Conservation (phyloP, 345 rosid species). For the Citrus mangshanensis region DNA sequence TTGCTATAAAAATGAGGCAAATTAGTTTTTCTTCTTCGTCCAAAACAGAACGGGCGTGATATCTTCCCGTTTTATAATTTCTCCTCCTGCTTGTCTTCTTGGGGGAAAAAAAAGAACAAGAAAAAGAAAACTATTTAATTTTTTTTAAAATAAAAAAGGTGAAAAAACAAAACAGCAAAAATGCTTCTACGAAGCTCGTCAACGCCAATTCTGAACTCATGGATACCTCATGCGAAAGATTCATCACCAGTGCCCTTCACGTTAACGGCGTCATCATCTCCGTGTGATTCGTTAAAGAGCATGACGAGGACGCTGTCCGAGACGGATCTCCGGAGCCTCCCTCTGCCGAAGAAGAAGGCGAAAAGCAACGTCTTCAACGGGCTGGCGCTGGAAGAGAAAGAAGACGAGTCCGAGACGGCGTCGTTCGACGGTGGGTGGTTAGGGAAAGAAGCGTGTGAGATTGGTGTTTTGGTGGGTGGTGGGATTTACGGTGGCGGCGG, state of each 20-base stretch:
- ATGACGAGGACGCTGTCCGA: slow-evolving; percentile 60
- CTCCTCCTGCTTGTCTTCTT: not conserved
- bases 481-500: slow-evolving; percentile 48
- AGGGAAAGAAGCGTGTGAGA: slow-evolving; percentile 30
- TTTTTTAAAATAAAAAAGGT: not conserved
- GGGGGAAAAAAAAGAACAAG: too few species aligned
- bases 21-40: not conserved
- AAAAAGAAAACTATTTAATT: too few species aligned
- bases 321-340: slow-evolving; percentile 40
- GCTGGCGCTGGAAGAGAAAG: slow-evolving; percentile 34
- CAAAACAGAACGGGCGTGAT: not conserved
- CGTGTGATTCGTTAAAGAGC: slow-evolving; percentile 29
- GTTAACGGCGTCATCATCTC: slow-evolving; percentile 35
- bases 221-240: slow-evolving; percentile 49
- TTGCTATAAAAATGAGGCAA: slow-evolving; percentile 9
- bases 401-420: slow-evolving; percentile 24
- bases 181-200: slow-evolving; percentile 85
- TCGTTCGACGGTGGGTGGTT: slow-evolving; percentile 12
- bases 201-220: slow-evolving; percentile 62
- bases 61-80: not conserved
- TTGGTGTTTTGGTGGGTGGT: slow-evolving; percentile 29
- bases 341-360: slow-evolving; percentile 31
- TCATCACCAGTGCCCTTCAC: slow-evolving; percentile 22
- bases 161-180: not conserved
- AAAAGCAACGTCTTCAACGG: slow-evolving; percentile 22